Percentiles rank a stretch among this genome's conserved stretches.
These are phyloP conservation scores for Nicotiana noctiflora DNA, from an alignment of 257 asterid genomes.

Conservation along the genomic window DNA sequence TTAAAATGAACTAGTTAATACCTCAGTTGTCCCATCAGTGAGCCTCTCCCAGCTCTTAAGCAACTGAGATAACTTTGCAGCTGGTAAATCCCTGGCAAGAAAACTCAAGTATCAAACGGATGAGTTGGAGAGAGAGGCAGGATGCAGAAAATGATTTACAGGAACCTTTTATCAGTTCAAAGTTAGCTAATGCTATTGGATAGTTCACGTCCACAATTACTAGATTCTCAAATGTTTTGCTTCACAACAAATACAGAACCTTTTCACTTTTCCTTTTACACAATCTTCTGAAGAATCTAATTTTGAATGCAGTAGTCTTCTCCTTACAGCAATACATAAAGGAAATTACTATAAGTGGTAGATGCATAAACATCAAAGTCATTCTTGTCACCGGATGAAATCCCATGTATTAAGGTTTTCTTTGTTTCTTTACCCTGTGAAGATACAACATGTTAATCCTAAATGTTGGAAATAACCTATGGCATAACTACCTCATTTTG, in stretches of 20 bases:
- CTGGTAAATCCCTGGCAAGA: conserved; percentile 55
- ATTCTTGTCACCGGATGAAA: background rate
- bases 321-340: background rate
- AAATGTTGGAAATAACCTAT: background rate
- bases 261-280: background rate
- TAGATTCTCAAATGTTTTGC: too few relatives aligned
- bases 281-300: background rate
- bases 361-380: too few relatives aligned
- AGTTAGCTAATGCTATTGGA: too few relatives aligned
- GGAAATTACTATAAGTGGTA: background rate
- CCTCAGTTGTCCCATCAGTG: conserved; percentile 55
- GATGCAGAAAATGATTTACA: too few relatives aligned
- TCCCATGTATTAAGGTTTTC: background rate
- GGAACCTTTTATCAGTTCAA: too few relatives aligned
- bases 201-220: too few relatives aligned
- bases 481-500: conserved; percentile 46
- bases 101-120: background rate
- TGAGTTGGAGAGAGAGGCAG: background rate
- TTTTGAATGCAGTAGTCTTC: background rate
- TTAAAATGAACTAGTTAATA: conserved; percentile 16
- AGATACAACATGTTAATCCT: background rate
- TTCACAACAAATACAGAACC: background rate
- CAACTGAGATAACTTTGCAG: conserved; percentile 47
- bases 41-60: conserved; percentile 65
- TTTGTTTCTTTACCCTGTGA: background rate